phyloP scores from a whole-genome alignment of 805 yeast genomes.

The Candida koratica region DNA sequence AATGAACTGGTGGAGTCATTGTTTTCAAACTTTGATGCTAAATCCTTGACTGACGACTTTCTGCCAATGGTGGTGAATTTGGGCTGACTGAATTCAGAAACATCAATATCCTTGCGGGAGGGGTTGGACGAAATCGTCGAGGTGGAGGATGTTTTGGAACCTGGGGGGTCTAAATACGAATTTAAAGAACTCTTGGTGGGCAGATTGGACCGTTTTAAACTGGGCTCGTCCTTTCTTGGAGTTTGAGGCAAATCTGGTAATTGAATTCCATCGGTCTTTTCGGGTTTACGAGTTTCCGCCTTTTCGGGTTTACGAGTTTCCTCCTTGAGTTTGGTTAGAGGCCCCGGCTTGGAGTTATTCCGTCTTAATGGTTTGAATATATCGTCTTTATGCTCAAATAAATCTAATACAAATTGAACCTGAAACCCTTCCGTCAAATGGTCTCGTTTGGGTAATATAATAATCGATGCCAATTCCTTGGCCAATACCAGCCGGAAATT shows the following conservation, averaged over 20 bases:
- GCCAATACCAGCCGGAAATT: constrained; percentile 48
- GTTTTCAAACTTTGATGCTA: constrained; percentile 26
- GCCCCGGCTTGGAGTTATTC: constrained; percentile 21
- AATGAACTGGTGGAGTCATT: constrained; percentile 1
- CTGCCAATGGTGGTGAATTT: constrained; percentile 27
- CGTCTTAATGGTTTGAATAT: constrained; percentile 62
- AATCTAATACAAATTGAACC: constrained; percentile 54
- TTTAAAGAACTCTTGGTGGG: constrained; percentile 36
- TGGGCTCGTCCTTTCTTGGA: constrained; percentile 14
- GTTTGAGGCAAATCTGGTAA: constrained; percentile 11
- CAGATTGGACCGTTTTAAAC: constrained; percentile 34
- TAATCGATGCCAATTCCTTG: constrained; percentile 46
- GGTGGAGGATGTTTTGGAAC: background rate
- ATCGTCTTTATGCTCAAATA: constrained; percentile 53
- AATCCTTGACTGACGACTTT: constrained; percentile 31
- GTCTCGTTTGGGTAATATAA: constrained; percentile 16
- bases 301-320: background rate
- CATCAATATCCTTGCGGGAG: constrained; percentile 22
- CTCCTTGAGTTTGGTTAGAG: background rate
- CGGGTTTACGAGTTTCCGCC: background rate
- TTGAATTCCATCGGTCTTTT: constrained; percentile 1
- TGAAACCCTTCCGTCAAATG: constrained; percentile 55
- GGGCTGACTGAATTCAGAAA: constrained; percentile 25
- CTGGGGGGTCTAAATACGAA: constrained; percentile 13
- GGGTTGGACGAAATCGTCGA: background rate